Evolutionary conservation across 345 rosid genomes (phyloP).

Genomic region (Citrus reticulata): DNA sequence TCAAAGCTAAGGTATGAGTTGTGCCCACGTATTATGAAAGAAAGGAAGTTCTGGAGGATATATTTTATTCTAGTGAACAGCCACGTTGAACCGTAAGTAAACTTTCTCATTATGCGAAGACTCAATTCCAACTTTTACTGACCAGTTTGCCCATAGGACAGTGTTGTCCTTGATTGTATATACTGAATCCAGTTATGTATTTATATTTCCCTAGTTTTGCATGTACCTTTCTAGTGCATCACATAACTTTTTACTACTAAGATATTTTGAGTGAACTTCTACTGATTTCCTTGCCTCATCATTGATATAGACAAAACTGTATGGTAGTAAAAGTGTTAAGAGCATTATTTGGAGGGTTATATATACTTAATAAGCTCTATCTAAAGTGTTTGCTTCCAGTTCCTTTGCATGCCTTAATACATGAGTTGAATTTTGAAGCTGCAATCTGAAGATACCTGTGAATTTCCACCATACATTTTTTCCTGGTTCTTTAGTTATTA

Average conservation of each 20-base stretch:
- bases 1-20: conserved; percentile 59
- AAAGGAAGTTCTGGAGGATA: conserved; percentile 69
- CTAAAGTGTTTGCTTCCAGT: neutral
- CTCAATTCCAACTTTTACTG: neutral
- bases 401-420: neutral
- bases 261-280: neutral
- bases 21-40: conserved; percentile 61
- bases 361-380: neutral
- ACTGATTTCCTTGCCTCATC: neutral
- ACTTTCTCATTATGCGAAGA: conserved; percentile 2
- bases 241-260: neutral
- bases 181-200: neutral
- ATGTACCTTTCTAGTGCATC: neutral
- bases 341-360: neutral
- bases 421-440: neutral
- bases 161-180: too few relatives aligned
- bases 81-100: conserved; percentile 47
- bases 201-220: neutral
- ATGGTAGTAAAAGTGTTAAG: neutral
- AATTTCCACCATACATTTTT: neutral
- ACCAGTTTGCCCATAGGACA: neutral
- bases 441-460: neutral
- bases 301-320: neutral
- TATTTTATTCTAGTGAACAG: conserved; percentile 56
- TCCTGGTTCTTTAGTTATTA: neutral